phyloP scores from a whole-genome alignment of 2,329 filamentous ascomycete genomes.

The Macroventuria anomochaeta region DNA sequence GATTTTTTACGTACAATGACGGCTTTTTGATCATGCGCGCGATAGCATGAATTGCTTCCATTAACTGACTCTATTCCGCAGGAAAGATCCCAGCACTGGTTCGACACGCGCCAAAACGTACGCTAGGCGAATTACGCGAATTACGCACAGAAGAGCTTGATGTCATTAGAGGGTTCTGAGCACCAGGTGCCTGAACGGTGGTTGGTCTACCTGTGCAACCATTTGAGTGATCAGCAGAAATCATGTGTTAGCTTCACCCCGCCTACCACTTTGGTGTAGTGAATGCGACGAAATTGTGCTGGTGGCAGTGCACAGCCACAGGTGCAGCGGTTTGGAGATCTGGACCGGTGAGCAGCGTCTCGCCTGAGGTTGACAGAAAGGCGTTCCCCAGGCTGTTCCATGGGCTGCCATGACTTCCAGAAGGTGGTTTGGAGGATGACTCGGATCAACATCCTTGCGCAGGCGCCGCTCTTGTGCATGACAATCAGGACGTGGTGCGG shows the following conservation, averaged over 20 bases:
- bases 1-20: slow-evolving; percentile 5
- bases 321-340: not conserved
- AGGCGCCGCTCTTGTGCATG: not conserved
- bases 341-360: slow-evolving; percentile 12
- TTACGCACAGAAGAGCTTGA: slow-evolving; percentile 16
- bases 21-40: not conserved
- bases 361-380: slow-evolving; percentile 13
- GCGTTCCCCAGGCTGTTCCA: slow-evolving; percentile 5
- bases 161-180: slow-evolving; percentile 11
- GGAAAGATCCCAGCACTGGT: not conserved
- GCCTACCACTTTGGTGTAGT: slow-evolving; percentile 9
- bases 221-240: slow-evolving; percentile 3
- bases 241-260: slow-evolving; percentile 3
- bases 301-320: slow-evolving; percentile 11
- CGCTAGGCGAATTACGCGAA: slow-evolving; percentile 15
- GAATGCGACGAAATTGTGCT: not conserved
- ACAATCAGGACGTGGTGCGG: not conserved
- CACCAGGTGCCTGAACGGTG: slow-evolving; percentile 2
- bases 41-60: not conserved
- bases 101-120: slow-evolving; percentile 11
- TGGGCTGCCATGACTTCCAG: not conserved
- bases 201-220: not conserved
- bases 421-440: not conserved
- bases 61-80: not conserved
- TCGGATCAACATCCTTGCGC: not conserved